Percentiles rank a stretch among this genome's conserved stretches.
Evolutionary conservation across 768 basidiomycete genomes (phyloP).

Genomic region (Omphalotus guepiniiformis): DNA sequence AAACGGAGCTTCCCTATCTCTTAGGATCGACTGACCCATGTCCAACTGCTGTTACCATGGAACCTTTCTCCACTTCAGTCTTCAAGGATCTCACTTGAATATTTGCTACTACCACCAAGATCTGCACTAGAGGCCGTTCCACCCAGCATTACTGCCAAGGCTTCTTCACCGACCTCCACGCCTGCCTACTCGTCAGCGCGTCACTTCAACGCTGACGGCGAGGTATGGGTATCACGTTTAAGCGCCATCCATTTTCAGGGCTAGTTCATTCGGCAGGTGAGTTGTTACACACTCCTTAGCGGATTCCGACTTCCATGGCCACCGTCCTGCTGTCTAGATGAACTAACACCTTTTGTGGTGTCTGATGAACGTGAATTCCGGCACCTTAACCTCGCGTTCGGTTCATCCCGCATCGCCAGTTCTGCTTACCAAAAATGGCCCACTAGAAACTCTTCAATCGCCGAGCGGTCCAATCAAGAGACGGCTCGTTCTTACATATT

Average conservation of each 20-base stretch:
- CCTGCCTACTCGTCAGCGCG: conserved; percentile 72
- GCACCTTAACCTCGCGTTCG: conserved; percentile 72
- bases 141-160: conserved; percentile 71
- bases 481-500: conserved; percentile 83
- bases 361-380: conserved; percentile 82
- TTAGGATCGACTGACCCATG: conserved; percentile 75
- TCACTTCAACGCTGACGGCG: conserved; percentile 71
- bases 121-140: conserved; percentile 80
- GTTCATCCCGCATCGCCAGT: conserved; percentile 67
- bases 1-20: conserved; percentile 42
- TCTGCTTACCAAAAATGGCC: conserved; percentile 79
- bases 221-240: conserved; percentile 84
- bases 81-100: conserved; percentile 83
- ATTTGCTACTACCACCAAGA: conserved; percentile 89
- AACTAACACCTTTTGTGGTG: conserved; percentile 84
- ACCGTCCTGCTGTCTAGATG: conserved; percentile 86
- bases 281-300: conserved; percentile 87
- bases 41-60: conserved; percentile 85
- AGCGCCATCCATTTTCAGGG: conserved; percentile 91
- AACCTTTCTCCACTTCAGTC: conserved; percentile 89
- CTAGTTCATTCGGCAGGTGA: conserved; percentile 89
- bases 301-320: conserved; percentile 84
- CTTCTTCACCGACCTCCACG: conserved; percentile 78
- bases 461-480: conserved; percentile 79
- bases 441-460: conserved; percentile 78